phyloP scores from a whole-genome alignment of 192 early-diverging fungal genomes.

The Kappamyces sp. region DNA sequence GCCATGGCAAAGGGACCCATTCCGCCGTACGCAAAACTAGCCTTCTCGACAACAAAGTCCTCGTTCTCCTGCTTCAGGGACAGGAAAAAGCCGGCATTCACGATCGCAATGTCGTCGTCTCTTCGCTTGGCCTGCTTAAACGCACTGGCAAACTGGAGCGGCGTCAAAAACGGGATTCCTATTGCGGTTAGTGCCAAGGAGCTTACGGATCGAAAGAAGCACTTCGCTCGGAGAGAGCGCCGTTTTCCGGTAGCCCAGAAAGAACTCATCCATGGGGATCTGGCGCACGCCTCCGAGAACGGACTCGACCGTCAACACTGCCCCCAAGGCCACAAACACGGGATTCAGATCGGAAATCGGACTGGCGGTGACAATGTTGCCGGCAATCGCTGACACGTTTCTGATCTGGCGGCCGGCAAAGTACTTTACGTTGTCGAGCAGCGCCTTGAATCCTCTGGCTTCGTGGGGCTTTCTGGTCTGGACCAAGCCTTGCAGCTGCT shows the following conservation, averaged over 20 bases:
- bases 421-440: conserved; percentile 67
- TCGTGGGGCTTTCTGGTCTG: conserved; percentile 10
- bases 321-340: conserved; percentile 65
- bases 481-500: conserved; percentile 18
- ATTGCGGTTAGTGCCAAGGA: not conserved
- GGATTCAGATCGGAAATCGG: conserved; percentile 88
- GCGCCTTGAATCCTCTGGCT: conserved; percentile 56
- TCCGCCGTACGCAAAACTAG: conserved; percentile 70
- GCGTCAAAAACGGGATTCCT: conserved; percentile 55
- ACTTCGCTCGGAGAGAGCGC: conserved; percentile 60
- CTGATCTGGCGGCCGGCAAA: conserved; percentile 83
- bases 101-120: conserved; percentile 86
- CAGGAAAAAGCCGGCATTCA: conserved; percentile 66
- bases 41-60: conserved; percentile 42
- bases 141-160: conserved; percentile 57
- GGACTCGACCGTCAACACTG: conserved; percentile 44
- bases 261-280: conserved; percentile 66
- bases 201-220: conserved; percentile 50
- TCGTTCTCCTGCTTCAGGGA: conserved; percentile 36
- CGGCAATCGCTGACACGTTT: conserved; percentile 78
- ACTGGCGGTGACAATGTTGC: conserved; percentile 82
- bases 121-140: conserved; percentile 86
- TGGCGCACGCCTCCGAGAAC: conserved; percentile 30
- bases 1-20: conserved; percentile 58
- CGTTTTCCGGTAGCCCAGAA: conserved; percentile 76